phyloP scores from a whole-genome alignment of 306 rosid species.

The Canavalia gladiata region DNA sequence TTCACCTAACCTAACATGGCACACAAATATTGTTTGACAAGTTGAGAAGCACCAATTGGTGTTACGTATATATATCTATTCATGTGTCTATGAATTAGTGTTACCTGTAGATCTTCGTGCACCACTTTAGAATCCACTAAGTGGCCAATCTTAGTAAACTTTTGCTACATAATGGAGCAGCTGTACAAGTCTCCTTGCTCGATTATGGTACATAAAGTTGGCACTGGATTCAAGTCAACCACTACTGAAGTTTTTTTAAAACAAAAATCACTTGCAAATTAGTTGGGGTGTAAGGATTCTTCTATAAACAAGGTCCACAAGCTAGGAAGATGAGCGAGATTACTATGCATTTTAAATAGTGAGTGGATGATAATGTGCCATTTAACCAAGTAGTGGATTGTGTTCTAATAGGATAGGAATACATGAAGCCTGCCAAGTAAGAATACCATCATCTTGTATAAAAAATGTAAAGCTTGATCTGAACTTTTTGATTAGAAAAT shows the following conservation, averaged over 20 bases:
- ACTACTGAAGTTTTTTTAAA: not conserved
- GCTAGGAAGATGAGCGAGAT: not conserved
- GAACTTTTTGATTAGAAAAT: not conserved
- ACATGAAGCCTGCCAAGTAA: not conserved
- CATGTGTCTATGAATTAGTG: not conserved
- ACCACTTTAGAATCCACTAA: conserved; percentile 44
- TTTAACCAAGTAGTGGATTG: conserved; percentile 36
- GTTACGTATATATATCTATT: not conserved
- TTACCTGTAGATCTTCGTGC: conserved; percentile 18
- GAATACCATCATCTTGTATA: conserved; percentile 18
- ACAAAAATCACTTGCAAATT: not conserved
- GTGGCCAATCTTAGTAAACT: not conserved
- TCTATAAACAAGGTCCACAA: conserved; percentile 36
- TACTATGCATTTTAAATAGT: conserved; percentile 31
- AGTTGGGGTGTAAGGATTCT: conserved; percentile 34
- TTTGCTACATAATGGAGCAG: conserved; percentile 9
- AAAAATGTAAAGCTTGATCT: not conserved
- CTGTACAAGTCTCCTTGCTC: not conserved
- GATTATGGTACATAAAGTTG: conserved; percentile 5
- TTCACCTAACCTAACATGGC: conserved; percentile 7
- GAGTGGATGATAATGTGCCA: conserved; percentile 48
- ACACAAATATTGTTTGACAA: not conserved
- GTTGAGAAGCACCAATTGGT: conserved; percentile 4
- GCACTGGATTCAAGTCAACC: conserved; percentile 39
- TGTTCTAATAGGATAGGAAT: not conserved